Evolutionary conservation across 1,284 basidiomycete genomes (phyloP).

Genomic region (Cryptococcus amylolentus): DNA sequence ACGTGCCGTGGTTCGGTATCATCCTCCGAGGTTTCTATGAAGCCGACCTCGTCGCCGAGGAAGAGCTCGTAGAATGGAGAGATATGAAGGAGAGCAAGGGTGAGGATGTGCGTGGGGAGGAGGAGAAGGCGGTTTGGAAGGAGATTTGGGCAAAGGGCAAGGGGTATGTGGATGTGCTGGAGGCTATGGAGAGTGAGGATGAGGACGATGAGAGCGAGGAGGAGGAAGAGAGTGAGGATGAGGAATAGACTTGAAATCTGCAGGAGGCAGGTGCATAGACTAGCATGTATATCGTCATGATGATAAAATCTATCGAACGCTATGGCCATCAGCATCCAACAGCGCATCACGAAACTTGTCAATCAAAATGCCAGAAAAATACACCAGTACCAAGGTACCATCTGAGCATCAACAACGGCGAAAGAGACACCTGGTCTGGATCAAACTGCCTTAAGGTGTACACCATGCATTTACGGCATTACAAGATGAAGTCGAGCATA

Average conservation of each 20-base stretch:
- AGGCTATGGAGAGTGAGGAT: constrained; percentile 45
- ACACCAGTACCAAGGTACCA: too few species aligned
- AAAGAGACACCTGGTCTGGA: too few species aligned
- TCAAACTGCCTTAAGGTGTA: too few species aligned
- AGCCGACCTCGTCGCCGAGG: constrained; percentile 46
- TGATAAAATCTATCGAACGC: too few species aligned
- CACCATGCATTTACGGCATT: too few species aligned
- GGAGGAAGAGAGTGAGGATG: constrained; percentile 25
- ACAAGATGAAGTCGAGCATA: too few species aligned
- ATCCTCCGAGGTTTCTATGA: constrained; percentile 49
- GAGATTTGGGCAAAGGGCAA: constrained; percentile 42
- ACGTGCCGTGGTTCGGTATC: constrained; percentile 42
- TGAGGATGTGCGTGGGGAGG: constrained; percentile 15
- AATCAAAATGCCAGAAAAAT: too few species aligned
- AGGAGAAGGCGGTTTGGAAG: constrained; percentile 26
- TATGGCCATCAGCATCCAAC: too few species aligned
- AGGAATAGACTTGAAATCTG: not conserved
- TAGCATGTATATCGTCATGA: too few species aligned
- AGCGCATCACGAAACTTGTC: too few species aligned
- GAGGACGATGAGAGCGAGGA: constrained; percentile 40
- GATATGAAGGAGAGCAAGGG: constrained; percentile 37
- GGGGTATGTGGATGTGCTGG: constrained; percentile 44
- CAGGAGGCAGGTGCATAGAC: too few species aligned
- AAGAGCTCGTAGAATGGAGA: constrained; percentile 49
- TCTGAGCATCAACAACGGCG: too few species aligned